phyloP scores from a whole-genome alignment of 805 yeast genomes.

The Teunomyces stri region DNA sequence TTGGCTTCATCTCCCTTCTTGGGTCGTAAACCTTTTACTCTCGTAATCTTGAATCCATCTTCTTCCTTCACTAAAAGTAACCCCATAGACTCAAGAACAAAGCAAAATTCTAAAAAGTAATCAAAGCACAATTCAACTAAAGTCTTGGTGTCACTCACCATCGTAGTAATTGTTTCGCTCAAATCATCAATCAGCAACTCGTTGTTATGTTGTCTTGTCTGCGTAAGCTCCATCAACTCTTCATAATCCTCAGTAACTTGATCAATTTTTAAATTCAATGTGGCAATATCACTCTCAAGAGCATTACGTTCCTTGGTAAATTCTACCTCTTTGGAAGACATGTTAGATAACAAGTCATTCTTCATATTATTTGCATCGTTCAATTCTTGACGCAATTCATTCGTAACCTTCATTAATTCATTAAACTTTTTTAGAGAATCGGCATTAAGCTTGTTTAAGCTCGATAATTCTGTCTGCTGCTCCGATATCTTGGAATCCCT shows the following conservation, averaged over 20 bases:
- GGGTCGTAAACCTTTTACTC: slow-evolving; percentile 77
- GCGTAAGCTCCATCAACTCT: slow-evolving; percentile 41
- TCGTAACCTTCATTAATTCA: slow-evolving; percentile 13
- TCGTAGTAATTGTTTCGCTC: slow-evolving; percentile 15
- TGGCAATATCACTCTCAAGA: slow-evolving; percentile 50
- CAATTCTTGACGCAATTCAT: slow-evolving; percentile 16
- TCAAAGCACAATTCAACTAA: slow-evolving; percentile 20
- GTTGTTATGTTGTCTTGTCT: slow-evolving; percentile 19
- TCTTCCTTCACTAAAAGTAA: slow-evolving; percentile 51
- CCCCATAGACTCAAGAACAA: slow-evolving; percentile 73
- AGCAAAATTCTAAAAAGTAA: slow-evolving; percentile 47
- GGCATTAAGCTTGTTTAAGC: slow-evolving; percentile 11
- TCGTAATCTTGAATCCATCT: slow-evolving; percentile 49
- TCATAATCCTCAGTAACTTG: slow-evolving; percentile 43
- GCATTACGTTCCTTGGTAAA: slow-evolving; percentile 50
- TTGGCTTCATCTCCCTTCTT: slow-evolving; percentile 36
- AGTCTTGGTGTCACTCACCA: slow-evolving; percentile 14
- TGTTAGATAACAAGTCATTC: slow-evolving; percentile 62
- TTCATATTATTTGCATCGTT: slow-evolving; percentile 42
- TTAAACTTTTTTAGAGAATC: slow-evolving; percentile 12
- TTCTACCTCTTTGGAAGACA: slow-evolving; percentile 64
- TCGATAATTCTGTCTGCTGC: slow-evolving; percentile 11
- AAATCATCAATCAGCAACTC: slow-evolving; percentile 30
- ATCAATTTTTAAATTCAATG: slow-evolving; percentile 44
- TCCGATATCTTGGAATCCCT: slow-evolving; percentile 15